These are phyloP conservation scores for Orbilia javanica DNA, from an alignment of 2,329 filamentous ascomycete species.

Conservation along the genomic window DNA sequence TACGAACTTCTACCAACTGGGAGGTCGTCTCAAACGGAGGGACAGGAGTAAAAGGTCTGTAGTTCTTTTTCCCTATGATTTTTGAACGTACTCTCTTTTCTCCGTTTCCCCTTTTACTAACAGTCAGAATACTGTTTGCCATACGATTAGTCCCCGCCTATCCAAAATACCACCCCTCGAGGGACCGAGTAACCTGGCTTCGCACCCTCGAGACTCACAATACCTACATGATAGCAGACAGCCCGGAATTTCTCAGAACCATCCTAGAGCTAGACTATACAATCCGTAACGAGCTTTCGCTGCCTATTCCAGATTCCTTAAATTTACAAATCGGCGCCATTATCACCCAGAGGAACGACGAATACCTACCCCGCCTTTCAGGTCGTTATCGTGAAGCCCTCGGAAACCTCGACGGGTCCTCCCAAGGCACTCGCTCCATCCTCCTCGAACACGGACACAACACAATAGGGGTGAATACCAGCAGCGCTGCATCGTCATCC, in stretches of 20 bases:
- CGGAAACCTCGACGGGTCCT: slow-evolving; percentile 54
- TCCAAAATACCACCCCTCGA: slow-evolving; percentile 55
- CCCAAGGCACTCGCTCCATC: slow-evolving; percentile 52
- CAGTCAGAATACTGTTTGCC: neutral
- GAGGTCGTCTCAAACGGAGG: slow-evolving; percentile 55
- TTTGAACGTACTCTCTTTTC: neutral
- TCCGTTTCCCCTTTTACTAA: slow-evolving; percentile 8
- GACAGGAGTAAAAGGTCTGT: slow-evolving; percentile 47
- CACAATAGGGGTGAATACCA: slow-evolving; percentile 56
- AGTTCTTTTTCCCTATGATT: neutral
- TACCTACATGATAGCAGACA: slow-evolving; percentile 53
- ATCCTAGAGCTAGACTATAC: slow-evolving; percentile 50
- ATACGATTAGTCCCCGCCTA: slow-evolving; percentile 44
- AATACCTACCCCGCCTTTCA: slow-evolving; percentile 57
- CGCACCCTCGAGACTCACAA: slow-evolving; percentile 56
- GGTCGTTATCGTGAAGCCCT: slow-evolving; percentile 51
- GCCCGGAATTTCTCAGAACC: slow-evolving; percentile 54
- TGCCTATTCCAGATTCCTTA: slow-evolving; percentile 27
- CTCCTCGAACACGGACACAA: slow-evolving; percentile 49
- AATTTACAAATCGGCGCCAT: slow-evolving; percentile 31
- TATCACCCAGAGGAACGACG: slow-evolving; percentile 44
- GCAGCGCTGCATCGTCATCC: slow-evolving; percentile 28
- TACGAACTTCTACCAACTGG: slow-evolving; percentile 53
- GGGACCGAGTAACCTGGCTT: slow-evolving; percentile 53
- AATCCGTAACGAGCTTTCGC: slow-evolving; percentile 35